Evolutionary conservation across 2,329 filamentous ascomycete species (phyloP).

Genomic region (Tolypocladium tundrense): DNA sequence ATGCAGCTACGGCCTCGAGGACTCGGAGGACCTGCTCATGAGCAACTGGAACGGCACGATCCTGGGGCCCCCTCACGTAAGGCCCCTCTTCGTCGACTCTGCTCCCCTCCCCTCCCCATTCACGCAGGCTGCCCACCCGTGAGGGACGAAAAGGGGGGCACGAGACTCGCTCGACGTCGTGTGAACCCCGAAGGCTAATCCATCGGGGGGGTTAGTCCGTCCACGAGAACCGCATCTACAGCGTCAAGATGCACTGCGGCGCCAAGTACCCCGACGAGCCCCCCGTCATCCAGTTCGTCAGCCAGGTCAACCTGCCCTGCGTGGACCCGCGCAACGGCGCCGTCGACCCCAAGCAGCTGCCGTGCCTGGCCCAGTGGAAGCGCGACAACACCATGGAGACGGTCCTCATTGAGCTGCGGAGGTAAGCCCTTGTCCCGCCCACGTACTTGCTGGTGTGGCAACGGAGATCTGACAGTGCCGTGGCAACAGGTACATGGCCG

Average conservation of each 20-base stretch:
- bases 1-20: constrained; percentile 91
- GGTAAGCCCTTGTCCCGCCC: constrained; percentile 32
- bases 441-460: neutral
- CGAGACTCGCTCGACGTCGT: neutral
- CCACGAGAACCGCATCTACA: constrained; percentile 99
- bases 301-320: constrained; percentile 91
- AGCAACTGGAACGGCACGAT: constrained; percentile 99
- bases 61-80: constrained; percentile 86
- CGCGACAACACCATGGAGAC: constrained; percentile 93
- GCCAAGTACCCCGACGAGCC: constrained; percentile 80
- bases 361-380: constrained; percentile 84
- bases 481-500: constrained; percentile 72
- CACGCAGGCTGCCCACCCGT: neutral
- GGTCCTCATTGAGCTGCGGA: constrained; percentile 74
- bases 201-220: constrained; percentile 51
- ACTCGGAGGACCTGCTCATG: constrained; percentile 92
- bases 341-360: constrained; percentile 76
- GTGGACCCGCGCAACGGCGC: constrained; percentile 72
- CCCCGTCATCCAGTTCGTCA: constrained; percentile 85
- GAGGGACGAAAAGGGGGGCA: neutral
- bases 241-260: constrained; percentile 92
- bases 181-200: neutral
- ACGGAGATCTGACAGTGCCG: neutral
- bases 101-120: neutral
- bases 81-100: constrained; percentile 20